phyloP scores from a whole-genome alignment of 2,329 filamentous ascomycete genomes.

The Myriosclerotinia curreyana region DNA sequence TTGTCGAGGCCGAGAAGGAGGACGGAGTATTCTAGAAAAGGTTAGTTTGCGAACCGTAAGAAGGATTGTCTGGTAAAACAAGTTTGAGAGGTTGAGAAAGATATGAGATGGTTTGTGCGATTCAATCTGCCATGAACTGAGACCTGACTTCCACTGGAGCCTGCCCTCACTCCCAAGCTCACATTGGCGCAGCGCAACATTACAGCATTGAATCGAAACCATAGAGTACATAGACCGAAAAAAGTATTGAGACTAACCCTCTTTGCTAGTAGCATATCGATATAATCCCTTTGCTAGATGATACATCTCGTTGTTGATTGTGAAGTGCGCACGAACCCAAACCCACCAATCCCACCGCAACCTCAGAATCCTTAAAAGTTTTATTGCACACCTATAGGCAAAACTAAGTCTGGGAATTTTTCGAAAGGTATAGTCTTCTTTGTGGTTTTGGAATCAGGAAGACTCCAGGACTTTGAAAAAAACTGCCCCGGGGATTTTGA shows the following conservation, averaged over 20 bases:
- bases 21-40: slow-evolving; percentile 79
- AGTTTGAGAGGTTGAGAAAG: not conserved
- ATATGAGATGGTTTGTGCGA: not conserved
- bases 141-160: not conserved
- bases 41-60: slow-evolving; percentile 9
- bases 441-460: not conserved
- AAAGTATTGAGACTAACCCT: slow-evolving; percentile 57
- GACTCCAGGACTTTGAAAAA: not conserved
- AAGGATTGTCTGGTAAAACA: not conserved
- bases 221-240: not conserved
- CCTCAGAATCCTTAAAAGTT: not conserved
- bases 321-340: not conserved
- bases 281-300: slow-evolving; percentile 94
- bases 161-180: not conserved
- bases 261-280: slow-evolving; percentile 92
- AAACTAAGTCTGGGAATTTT: not conserved
- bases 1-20: slow-evolving; percentile 97
- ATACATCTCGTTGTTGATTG: slow-evolving; percentile 63
- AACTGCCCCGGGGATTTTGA: not conserved
- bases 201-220: not conserved
- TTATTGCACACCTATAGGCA: not conserved
- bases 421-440: not conserved
- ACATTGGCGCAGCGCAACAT: not conserved
- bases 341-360: not conserved
- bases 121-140: not conserved